Evolutionary conservation across 2,329 filamentous ascomycete genomes (phyloP).

Genomic region (Verticillium klebahnii): DNA sequence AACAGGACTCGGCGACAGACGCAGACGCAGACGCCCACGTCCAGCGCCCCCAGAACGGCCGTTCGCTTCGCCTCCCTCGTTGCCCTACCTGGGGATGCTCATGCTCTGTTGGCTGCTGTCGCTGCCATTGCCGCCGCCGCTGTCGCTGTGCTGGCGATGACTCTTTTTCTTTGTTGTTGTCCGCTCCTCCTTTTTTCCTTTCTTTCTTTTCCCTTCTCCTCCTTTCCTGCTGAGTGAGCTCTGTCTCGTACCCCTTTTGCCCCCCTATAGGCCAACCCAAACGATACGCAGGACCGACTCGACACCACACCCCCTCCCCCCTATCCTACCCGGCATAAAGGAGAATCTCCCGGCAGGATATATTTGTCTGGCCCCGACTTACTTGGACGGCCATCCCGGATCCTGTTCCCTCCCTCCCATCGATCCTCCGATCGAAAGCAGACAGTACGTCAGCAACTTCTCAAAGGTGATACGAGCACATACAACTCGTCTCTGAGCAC

Average conservation of each 20-base stretch:
- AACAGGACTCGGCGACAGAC: not conserved
- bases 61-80: not conserved
- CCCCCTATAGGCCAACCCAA: not conserved
- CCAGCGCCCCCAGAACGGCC: not conserved
- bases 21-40: not conserved
- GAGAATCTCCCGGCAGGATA: not conserved
- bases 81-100: not conserved
- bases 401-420: not conserved
- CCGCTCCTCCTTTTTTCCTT: not conserved
- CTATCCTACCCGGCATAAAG: not conserved
- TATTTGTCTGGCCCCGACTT: not conserved
- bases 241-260: not conserved
- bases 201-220: slow-evolving; percentile 2
- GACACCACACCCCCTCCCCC: not conserved
- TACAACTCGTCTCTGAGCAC: not conserved
- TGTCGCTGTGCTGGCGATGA: not conserved
- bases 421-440: not conserved
- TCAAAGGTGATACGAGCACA: not conserved
- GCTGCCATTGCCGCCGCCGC: not conserved
- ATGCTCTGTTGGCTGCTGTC: not conserved
- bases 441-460: not conserved
- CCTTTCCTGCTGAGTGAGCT: not conserved
- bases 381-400: not conserved
- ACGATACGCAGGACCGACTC: not conserved
- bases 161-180: slow-evolving; percentile 6